Evolutionary conservation across 2,329 filamentous ascomycete genomes (phyloP), one percentile per base, ranked within the genome.

Genomic region (Hypoxylon sp.): DNA sequence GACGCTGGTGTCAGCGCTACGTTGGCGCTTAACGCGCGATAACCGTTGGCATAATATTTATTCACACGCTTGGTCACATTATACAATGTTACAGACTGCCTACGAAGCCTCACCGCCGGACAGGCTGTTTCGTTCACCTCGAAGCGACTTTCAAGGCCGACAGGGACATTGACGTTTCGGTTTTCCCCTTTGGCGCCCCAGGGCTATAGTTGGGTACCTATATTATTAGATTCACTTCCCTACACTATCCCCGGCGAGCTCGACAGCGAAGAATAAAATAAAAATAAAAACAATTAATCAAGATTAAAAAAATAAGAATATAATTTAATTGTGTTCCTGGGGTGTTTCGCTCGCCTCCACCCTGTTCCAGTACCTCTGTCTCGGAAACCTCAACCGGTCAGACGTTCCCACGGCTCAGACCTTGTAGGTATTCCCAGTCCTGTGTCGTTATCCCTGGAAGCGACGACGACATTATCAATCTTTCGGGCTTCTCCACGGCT

Each of bases 401-500:
- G 32, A 33, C 55, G 50, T n/a, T 2, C 45, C 33, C 32, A 52
- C 54, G 38, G 51, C 20, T 22, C 36, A n/a, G 14, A 33, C 38
- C 28, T 20, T 26, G 42, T 30, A 59, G 9, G n/a, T 44, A 50
- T 26, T 33, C 24, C 16, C 28, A 53, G 44, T 48, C 26, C 28
- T 33, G 32, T 26, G 32, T 26, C 11, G 16, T 30, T 1, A 61
- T 61, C 57, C 61, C 54, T 61, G 57, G 57, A 65, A 42, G 49
- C 38, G 38, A 65, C 56, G 52, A 22, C 45, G 53, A 67, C 49
- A 61, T n/a, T 53, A 30, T 64, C 52, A 64, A n/a, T n/a, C 32
- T 51, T 59, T 52, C 28, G 11, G 14, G 28, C 22, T 58, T 61
- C 50, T 44, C 59, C 54, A 53, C 45, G 28, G 54, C 44, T 28